Evolutionary conservation across 495 filamentous ascomycete species (phyloP).

Genomic region (Viridothelium virens): DNA sequence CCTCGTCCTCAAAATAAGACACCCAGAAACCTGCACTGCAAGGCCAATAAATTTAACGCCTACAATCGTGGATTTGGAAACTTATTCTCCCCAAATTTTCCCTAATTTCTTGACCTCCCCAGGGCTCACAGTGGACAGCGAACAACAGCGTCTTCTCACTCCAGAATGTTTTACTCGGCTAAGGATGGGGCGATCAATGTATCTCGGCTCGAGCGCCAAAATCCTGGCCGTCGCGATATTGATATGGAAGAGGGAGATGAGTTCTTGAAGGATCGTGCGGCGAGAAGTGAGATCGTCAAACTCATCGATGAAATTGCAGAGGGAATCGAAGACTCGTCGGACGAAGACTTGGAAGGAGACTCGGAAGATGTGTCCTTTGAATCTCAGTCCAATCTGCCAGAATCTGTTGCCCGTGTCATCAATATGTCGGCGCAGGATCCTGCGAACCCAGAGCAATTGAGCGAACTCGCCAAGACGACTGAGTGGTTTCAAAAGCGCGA

Average conservation of each 20-base stretch:
- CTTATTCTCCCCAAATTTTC: not conserved
- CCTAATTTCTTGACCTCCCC: not conserved
- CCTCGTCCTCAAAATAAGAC: no score
- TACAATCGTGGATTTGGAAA: not conserved
- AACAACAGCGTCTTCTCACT: conserved; percentile 24
- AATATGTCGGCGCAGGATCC: not conserved
- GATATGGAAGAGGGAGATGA: not conserved
- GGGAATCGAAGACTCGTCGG: not conserved
- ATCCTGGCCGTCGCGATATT: not conserved
- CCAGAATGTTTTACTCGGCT: conserved; percentile 25
- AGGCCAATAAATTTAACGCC: not conserved
- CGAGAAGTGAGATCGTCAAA: not conserved
- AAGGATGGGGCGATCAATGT: not conserved
- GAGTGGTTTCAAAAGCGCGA: not conserved
- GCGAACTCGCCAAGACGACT: not conserved
- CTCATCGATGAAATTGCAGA: not conserved
- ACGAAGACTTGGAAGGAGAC: not conserved
- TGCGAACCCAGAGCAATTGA: not conserved
- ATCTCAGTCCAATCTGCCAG: not conserved
- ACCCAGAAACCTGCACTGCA: no score
- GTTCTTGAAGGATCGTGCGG: not conserved
- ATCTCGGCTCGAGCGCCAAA: not conserved
- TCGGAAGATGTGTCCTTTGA: not conserved
- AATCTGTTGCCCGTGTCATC: not conserved
- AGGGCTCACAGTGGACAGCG: not conserved